Conservation (phyloP, 768 basidiomycete genomes). For the Boletales sp. region DNA sequence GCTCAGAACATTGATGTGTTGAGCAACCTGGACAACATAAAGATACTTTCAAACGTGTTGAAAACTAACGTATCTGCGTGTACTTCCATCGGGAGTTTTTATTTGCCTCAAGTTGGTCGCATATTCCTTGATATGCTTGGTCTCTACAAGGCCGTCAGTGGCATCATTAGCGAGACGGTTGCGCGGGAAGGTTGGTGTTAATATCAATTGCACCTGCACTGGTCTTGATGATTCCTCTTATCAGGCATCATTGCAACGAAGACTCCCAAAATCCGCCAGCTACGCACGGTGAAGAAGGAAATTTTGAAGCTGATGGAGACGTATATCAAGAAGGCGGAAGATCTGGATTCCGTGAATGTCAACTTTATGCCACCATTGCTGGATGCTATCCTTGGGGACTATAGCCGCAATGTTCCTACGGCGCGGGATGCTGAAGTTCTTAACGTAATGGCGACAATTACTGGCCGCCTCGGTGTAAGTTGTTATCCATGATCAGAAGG, state of each 20-base stretch:
- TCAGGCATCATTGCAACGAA: constrained; percentile 89
- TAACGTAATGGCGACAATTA: constrained; percentile 96
- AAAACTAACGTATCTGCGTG: constrained; percentile 99
- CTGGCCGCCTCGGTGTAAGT: constrained; percentile 80
- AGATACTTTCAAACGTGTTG: constrained; percentile 92
- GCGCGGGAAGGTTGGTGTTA: constrained; percentile 66
- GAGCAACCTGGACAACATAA: constrained; percentile 88
- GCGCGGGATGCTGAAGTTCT: constrained; percentile 96
- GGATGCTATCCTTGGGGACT: constrained; percentile 97
- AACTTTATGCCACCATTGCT: constrained; percentile 93
- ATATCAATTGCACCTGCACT: background rate
- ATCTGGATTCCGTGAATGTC: constrained; percentile 86
- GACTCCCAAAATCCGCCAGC: constrained; percentile 91
- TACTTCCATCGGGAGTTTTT: constrained; percentile 95
- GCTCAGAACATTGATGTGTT: constrained; percentile 90
- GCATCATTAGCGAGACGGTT: constrained; percentile 92
- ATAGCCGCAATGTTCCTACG: constrained; percentile 88
- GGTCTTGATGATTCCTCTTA: constrained; percentile 4
- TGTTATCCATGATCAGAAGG: background rate
- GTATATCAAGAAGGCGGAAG: constrained; percentile 96
- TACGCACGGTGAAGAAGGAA: constrained; percentile 98
- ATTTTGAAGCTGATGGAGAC: constrained; percentile 97
- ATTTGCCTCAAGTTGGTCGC: constrained; percentile 93
- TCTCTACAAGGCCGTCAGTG: constrained; percentile 94
- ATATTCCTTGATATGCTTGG: constrained; percentile 98